Conservation (phyloP, 164 flowering plant genomes). For the Amborella trichopoda region DNA sequence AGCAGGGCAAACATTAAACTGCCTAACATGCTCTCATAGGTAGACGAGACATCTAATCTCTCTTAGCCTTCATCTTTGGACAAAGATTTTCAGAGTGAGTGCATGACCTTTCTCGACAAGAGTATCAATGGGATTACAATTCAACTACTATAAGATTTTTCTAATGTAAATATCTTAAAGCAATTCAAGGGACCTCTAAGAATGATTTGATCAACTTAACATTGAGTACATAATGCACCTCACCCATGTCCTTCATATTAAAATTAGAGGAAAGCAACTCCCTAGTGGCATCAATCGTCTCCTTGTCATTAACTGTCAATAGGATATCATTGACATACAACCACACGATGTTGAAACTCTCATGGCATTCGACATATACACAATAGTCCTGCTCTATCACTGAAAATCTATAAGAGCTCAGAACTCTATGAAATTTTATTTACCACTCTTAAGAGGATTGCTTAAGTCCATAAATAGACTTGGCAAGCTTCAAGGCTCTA, state of each 20-base stretch:
- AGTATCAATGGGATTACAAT: not conserved
- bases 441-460: not conserved
- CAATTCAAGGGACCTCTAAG: not conserved
- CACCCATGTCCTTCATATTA: not conserved
- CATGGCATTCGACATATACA: not conserved
- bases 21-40: not conserved
- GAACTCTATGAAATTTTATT: not conserved
- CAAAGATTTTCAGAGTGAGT: not conserved
- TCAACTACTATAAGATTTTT: not conserved
- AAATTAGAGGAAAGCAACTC: not conserved
- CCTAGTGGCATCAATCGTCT: not conserved
- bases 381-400: not conserved
- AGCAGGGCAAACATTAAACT: too few species aligned
- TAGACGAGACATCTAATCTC: not conserved
- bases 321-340: not conserved
- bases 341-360: not conserved
- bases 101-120: not conserved
- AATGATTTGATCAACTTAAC: not conserved
- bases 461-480: not conserved
- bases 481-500: not conserved
- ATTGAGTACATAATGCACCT: not conserved
- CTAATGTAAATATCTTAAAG: not conserved
- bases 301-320: not conserved
- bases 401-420: not conserved
- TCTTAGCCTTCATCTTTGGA: not conserved